Percentiles rank a stretch among this genome's conserved stretches.
These are phyloP conservation scores for Aspergillus arachidicola DNA, from an alignment of 2,329 filamentous ascomycete genomes.

Conservation along the genomic window DNA sequence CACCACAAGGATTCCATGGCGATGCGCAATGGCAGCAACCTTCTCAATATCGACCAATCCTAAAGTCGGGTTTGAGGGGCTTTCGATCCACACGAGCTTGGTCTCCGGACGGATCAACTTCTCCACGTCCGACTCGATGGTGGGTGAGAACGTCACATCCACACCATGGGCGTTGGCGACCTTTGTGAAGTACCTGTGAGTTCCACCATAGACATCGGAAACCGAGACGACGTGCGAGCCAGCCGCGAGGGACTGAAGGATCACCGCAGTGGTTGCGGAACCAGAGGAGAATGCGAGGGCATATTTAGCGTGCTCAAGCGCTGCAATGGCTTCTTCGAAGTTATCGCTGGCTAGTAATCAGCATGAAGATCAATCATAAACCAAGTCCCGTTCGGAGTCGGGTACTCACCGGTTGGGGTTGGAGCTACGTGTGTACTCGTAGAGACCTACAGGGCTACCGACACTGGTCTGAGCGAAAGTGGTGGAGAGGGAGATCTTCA, in stretches of 20 bases:
- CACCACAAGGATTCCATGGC: slow-evolving; percentile 89
- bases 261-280: slow-evolving; percentile 87
- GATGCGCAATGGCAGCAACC: slow-evolving; percentile 79
- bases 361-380: background rate
- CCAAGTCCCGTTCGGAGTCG: background rate
- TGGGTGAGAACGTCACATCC: slow-evolving; percentile 88
- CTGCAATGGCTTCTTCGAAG: slow-evolving; percentile 89
- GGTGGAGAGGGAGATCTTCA: slow-evolving; percentile 85
- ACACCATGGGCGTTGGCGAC: slow-evolving; percentile 94
- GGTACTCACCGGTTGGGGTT: slow-evolving; percentile 76
- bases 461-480: slow-evolving; percentile 92
- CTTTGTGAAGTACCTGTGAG: slow-evolving; percentile 98
- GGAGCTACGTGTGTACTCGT: slow-evolving; percentile 90
- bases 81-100: slow-evolving; percentile 96
- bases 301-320: slow-evolving; percentile 88
- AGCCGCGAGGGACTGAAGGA: slow-evolving; percentile 87
- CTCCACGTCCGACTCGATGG: slow-evolving; percentile 84
- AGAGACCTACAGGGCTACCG: slow-evolving; percentile 81
- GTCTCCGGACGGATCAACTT: slow-evolving; percentile 85
- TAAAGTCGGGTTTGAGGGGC: slow-evolving; percentile 91
- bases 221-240: slow-evolving; percentile 95
- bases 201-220: slow-evolving; percentile 96
- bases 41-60: slow-evolving; percentile 89
- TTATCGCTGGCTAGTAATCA: slow-evolving; percentile 62
- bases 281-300: slow-evolving; percentile 94